Evolutionary conservation across 2,329 filamentous ascomycete species (phyloP), one percentile per base, ranked within the genome.

Genomic region (Xylariales sp.): DNA sequence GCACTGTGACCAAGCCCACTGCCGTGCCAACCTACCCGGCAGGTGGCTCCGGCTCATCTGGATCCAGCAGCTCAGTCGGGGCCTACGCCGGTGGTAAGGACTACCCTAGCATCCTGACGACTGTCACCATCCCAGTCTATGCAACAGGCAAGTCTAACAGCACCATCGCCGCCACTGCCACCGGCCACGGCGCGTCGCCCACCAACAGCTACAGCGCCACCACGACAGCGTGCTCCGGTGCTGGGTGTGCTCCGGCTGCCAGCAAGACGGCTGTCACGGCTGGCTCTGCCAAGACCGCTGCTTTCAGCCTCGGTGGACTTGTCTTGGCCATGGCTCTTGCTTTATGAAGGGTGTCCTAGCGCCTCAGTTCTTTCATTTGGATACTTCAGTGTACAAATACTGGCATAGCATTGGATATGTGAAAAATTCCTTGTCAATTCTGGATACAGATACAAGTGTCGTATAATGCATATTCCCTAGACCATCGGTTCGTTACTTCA

Each of bases 101-200:
- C 15, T 68, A 71, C 42, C 61, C 70, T 31, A 60, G 38, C 38
- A 32, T 64, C 8, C 75, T 82, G 52, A 70, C 80, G 45, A 64
- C 71, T 40, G 55, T 68, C 20, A 80, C 79, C 42, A 67, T 83
- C 21, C 74, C 76, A 44, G 86, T 81, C 70, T 77, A 88, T 61
- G 75, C 81, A 46, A 83, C 83, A 56, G 80, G 86, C 60, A 86
- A 83, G 62, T 80, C 79, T 21, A 62, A 71, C 36, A 76, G 79
- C 60, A 68, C 86, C 25, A 69, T 74, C 2, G 51, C 72, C 51
- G 84, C 86, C 65, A 79, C 82, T n/a, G 79, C 73, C 38, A 79
- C 86, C 52, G 70, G 18, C 38, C 10, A 15, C 28, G 14, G 25
- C 38, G 34, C 29, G 15, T 16, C 24, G n/a, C 19, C 35, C 35